A percentile compares a stretch with the other conserved stretches of the same genome.
Evolutionary conservation across 2,329 filamentous ascomycete species (phyloP).

Genomic region (Epichloe aotearoae): DNA sequence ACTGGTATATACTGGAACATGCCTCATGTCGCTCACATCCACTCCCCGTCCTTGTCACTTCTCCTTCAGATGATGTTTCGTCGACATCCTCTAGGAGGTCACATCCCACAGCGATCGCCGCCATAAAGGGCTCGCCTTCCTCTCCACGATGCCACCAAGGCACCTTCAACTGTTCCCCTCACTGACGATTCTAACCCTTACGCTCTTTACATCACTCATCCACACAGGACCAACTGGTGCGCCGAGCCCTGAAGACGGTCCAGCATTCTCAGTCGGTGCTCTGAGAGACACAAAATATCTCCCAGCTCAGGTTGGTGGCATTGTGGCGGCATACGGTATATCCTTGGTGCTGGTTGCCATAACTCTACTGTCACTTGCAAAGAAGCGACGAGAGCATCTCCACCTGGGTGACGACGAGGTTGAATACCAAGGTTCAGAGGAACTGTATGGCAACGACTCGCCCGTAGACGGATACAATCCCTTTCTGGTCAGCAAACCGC

Average conservation of each 20-base stretch:
- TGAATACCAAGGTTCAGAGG: conserved; percentile 24
- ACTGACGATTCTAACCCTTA: conserved; percentile 15
- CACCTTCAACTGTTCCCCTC: conserved; percentile 13
- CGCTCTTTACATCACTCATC: conserved; percentile 15
- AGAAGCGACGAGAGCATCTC: conserved; percentile 39
- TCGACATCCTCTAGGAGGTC: conserved; percentile 30
- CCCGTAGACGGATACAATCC: conserved; percentile 4
- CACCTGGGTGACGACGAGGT: conserved; percentile 37
- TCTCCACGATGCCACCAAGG: conserved; percentile 28
- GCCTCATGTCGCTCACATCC: conserved; percentile 20
- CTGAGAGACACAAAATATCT: conserved; percentile 51
- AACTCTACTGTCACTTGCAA: conserved; percentile 47
- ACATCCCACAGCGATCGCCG: conserved; percentile 20
- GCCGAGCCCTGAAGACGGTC: conserved; percentile 46
- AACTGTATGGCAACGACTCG: conserved; percentile 13
- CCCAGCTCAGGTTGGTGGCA: conserved; percentile 69
- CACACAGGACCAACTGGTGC: conserved; percentile 16
- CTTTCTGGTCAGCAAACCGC: not conserved
- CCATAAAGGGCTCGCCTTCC: conserved; percentile 16
- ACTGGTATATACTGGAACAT: conserved; percentile 38
- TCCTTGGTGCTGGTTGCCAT: conserved; percentile 62
- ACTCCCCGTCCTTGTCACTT: conserved; percentile 25
- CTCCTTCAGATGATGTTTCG: conserved; percentile 39
- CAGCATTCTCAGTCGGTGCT: conserved; percentile 44
- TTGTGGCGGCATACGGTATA: conserved; percentile 71